Evolutionary conservation across 306 rosid species (phyloP).

Genomic region (Vigna reflexopilosa): DNA sequence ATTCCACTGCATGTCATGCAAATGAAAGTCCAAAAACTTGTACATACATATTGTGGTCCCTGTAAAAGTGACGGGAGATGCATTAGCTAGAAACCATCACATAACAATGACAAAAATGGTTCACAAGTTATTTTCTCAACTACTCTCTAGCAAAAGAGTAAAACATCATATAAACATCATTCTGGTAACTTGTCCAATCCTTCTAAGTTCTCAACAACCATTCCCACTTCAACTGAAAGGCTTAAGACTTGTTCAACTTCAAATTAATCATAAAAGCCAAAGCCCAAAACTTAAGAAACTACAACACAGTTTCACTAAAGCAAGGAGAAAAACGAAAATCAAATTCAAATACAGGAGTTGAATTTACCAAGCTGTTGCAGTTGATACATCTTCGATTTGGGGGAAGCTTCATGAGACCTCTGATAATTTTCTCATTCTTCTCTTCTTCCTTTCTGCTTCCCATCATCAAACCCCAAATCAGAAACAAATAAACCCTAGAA

Average conservation of each 20-base stretch:
- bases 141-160: constrained; percentile 9
- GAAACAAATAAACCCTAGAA: constrained; percentile 39
- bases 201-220: constrained; percentile 31
- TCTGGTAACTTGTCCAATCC: neutral
- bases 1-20: constrained; percentile 88
- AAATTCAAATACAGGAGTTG: neutral
- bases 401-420: constrained; percentile 97
- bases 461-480: constrained; percentile 48
- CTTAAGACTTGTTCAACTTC: constrained; percentile 14
- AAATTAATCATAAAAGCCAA: constrained; percentile 18
- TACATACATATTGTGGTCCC: constrained; percentile 93
- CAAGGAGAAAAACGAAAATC: neutral
- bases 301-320: neutral
- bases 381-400: constrained; percentile 89
- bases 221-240: constrained; percentile 10
- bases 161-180: neutral
- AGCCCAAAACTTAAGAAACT: constrained; percentile 18
- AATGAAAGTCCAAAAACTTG: constrained; percentile 78
- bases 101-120: constrained; percentile 12
- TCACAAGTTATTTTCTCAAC: constrained; percentile 21
- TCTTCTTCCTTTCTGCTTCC: constrained; percentile 82
- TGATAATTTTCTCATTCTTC: constrained; percentile 80
- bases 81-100: constrained; percentile 9
- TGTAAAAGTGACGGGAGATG: constrained; percentile 43
- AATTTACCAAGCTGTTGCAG: constrained; percentile 77